Evolutionary conservation across 495 filamentous ascomycete species (phyloP).

Genomic region (Darksidea phi): DNA sequence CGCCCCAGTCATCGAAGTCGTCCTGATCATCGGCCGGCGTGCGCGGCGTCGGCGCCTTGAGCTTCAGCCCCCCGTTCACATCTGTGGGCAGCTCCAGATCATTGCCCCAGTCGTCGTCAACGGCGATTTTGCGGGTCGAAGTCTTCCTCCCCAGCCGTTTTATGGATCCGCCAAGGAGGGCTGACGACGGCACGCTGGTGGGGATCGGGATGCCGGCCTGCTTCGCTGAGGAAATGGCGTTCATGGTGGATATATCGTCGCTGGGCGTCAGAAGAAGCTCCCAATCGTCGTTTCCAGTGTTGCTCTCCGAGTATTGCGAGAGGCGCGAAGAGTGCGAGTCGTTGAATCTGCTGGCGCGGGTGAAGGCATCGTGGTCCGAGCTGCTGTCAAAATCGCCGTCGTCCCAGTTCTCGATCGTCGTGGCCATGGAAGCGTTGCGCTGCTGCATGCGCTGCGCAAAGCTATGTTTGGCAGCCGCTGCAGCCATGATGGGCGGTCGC

Average conservation of each 20-base stretch:
- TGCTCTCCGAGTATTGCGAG: slow-evolving; percentile 73
- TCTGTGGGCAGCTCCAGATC: slow-evolving; percentile 74
- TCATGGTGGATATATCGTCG: slow-evolving; percentile 73
- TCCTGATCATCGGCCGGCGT: slow-evolving; percentile 55
- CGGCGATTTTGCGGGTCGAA: slow-evolving; percentile 63
- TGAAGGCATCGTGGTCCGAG: slow-evolving; percentile 55
- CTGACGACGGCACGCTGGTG: slow-evolving; percentile 84
- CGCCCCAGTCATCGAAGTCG: slow-evolving; percentile 89
- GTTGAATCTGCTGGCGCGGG: slow-evolving; percentile 60
- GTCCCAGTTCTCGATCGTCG: slow-evolving; percentile 74
- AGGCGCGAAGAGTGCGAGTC: slow-evolving; percentile 72
- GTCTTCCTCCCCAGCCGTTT: slow-evolving; percentile 84
- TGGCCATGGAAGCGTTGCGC: slow-evolving; percentile 12
- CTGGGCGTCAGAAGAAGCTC: slow-evolving; percentile 75
- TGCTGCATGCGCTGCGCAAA: slow-evolving; percentile 31
- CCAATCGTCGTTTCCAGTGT: slow-evolving; percentile 75
- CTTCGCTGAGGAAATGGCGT: slow-evolving; percentile 82
- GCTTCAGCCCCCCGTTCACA: slow-evolving; percentile 32
- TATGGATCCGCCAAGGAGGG: slow-evolving; percentile 89
- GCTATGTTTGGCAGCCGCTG: too few relatives aligned
- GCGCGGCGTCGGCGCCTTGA: slow-evolving; percentile 55
- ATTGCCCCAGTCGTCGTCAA: slow-evolving; percentile 86
- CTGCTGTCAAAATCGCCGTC: slow-evolving; percentile 76
- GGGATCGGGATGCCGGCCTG: slow-evolving; percentile 92
- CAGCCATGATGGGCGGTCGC: background rate